These are phyloP conservation scores for Magnaporthiopsis incrustans DNA, from an alignment of 2,329 filamentous ascomycete species.

Conservation along the genomic window DNA sequence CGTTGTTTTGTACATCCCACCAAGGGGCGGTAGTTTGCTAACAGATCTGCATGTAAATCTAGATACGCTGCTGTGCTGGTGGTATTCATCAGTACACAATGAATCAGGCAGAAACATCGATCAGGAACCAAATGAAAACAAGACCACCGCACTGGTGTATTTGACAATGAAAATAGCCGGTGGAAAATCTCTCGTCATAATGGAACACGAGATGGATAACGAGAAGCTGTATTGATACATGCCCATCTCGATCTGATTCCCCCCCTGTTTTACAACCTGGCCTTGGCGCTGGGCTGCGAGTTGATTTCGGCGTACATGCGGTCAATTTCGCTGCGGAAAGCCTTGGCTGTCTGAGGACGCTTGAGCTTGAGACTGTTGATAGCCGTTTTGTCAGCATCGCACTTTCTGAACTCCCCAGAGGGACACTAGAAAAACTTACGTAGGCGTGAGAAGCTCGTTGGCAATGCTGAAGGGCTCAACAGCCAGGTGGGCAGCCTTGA, in stretches of 20 bases:
- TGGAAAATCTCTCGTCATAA: not conserved
- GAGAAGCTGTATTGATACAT: not conserved
- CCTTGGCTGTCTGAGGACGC: slow-evolving; percentile 46
- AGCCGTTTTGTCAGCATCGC: slow-evolving; percentile 8
- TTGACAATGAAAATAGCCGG: not conserved
- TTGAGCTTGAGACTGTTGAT: slow-evolving; percentile 48
- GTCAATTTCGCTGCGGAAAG: slow-evolving; percentile 44
- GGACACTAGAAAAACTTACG: slow-evolving; percentile 49
- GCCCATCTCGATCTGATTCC: not conserved
- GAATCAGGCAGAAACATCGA: not conserved
- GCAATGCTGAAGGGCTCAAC: slow-evolving; percentile 89
- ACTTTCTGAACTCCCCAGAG: not conserved
- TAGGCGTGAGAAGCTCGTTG: slow-evolving; percentile 82
- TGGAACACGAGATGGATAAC: not conserved
- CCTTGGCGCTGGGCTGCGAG: slow-evolving; percentile 28
- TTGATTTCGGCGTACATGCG: slow-evolving; percentile 49
- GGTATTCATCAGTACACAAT: not conserved
- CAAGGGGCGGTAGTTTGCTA: not conserved
- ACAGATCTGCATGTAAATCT: not conserved
- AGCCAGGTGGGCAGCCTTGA: slow-evolving; percentile 65
- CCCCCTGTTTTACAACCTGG: slow-evolving; percentile 32
- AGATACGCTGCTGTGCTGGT: not conserved
- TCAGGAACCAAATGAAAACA: not conserved
- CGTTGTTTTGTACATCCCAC: not conserved
- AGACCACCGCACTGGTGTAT: not conserved